Evolutionary conservation across 768 basidiomycete genomes (phyloP).

Genomic region (Macrolepiota dolichaula): DNA sequence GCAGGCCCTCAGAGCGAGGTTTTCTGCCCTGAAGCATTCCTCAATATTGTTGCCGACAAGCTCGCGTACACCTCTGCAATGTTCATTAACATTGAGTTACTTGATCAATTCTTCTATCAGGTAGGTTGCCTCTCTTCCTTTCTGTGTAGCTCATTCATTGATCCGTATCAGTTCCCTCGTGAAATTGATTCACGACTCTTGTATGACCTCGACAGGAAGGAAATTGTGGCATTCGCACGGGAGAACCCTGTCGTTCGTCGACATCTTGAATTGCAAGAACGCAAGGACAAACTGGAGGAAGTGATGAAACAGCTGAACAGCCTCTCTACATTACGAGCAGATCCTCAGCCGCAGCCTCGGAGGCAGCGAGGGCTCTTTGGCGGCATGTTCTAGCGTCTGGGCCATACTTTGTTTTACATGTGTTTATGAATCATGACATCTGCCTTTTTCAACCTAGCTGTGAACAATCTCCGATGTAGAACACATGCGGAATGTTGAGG

Average conservation of each 20-base stretch:
- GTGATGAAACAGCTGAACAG: constrained; percentile 95
- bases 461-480: background rate
- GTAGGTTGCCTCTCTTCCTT: constrained; percentile 36
- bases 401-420: constrained; percentile 11
- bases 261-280: constrained; percentile 92
- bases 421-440: background rate
- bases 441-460: background rate
- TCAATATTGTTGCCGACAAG: constrained; percentile 96
- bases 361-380: constrained; percentile 80
- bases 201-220: constrained; percentile 88
- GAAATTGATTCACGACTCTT: constrained; percentile 94
- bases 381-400: constrained; percentile 51
- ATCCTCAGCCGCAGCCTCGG: constrained; percentile 70
- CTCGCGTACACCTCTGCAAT: constrained; percentile 93
- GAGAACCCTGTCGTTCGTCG: constrained; percentile 88
- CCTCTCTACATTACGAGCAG: constrained; percentile 82
- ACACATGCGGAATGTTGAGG: background rate
- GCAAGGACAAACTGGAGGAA: constrained; percentile 97
- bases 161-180: constrained; percentile 74
- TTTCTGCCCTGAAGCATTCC: constrained; percentile 95
- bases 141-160: background rate
- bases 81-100: constrained; percentile 98
- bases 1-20: constrained; percentile 84
- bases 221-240: constrained; percentile 88
- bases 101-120: constrained; percentile 99